phyloP scores from a whole-genome alignment of 1,139 yeast species.

The Yamadazyma atmosphaerica region DNA sequence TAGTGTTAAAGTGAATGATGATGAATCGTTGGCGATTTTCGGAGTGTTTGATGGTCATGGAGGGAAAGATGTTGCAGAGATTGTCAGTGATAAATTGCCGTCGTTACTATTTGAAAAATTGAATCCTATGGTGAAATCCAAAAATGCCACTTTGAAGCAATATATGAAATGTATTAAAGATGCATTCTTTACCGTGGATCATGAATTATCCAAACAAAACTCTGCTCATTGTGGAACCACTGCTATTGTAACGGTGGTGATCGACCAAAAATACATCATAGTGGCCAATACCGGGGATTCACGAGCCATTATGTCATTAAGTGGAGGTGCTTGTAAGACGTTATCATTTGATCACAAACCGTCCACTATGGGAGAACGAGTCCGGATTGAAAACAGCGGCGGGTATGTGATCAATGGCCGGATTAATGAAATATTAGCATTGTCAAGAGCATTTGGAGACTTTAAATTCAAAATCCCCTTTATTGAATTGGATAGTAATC shows the following conservation, averaged over 20 bases:
- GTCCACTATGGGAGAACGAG: conserved; percentile 69
- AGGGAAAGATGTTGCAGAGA: conserved; percentile 61
- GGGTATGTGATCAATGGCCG: conserved; percentile 69
- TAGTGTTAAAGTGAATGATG: conserved; percentile 43
- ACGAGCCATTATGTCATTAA: conserved; percentile 57
- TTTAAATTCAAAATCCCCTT: conserved; percentile 60
- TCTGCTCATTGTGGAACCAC: conserved; percentile 66
- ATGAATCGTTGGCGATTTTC: conserved; percentile 54
- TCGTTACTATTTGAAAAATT: conserved; percentile 32
- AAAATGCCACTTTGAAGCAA: conserved; percentile 9
- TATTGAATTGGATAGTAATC: conserved; percentile 32
- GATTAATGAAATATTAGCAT: conserved; percentile 71
- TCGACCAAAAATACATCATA: conserved; percentile 48
- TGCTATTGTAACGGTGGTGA: conserved; percentile 55
- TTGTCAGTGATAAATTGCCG: conserved; percentile 47
- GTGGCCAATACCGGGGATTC: conserved; percentile 80
- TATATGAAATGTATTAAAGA: conserved; percentile 45
- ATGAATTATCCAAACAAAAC: conserved; percentile 46
- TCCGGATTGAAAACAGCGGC: conserved; percentile 71
- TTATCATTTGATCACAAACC: conserved; percentile 79
- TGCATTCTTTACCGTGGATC: conserved; percentile 58
- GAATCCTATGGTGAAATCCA: conserved; percentile 13
- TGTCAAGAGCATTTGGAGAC: conserved; percentile 78
- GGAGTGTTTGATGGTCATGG: conserved; percentile 87
- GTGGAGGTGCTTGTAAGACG: conserved; percentile 55